Percentiles rank a stretch among this genome's conserved stretches.
Evolutionary conservation across 177 flowering plant genomes (phyloP).

Genomic region (Vitis hybrid): DNA sequence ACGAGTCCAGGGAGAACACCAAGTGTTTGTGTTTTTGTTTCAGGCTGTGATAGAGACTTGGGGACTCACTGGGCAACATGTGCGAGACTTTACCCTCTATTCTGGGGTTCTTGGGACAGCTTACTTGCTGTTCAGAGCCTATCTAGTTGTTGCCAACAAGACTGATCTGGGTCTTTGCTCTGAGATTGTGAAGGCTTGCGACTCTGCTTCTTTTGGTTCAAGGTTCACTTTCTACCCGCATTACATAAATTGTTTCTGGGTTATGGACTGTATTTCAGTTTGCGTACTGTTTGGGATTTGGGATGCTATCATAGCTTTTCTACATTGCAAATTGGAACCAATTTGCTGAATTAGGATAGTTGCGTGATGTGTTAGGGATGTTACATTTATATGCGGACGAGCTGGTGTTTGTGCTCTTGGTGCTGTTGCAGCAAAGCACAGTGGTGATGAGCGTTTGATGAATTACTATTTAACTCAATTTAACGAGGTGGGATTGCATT

Average conservation of each 20-base stretch:
- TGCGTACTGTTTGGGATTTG: too few species aligned
- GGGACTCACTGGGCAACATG: constrained; percentile 39
- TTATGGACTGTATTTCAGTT: too few species aligned
- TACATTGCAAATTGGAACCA: too few species aligned
- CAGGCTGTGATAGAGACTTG: constrained; percentile 79
- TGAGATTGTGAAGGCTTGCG: constrained; percentile 51
- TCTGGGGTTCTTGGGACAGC: constrained; percentile 60
- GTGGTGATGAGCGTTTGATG: constrained; percentile 39
- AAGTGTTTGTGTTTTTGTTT: constrained; percentile 17
- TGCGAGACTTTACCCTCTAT: constrained; percentile 55
- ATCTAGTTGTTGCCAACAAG: constrained; percentile 31
- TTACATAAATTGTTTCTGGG: neutral
- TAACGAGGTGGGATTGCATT: constrained; percentile 40
- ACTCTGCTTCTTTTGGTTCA: constrained; percentile 41
- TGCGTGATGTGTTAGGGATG: constrained; percentile 38
- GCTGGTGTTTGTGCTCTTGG: constrained; percentile 87
- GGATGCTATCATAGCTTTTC: too few species aligned
- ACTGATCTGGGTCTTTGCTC: constrained; percentile 43
- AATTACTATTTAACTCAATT: constrained; percentile 50
- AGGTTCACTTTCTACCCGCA: constrained; percentile 18
- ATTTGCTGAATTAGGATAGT: neutral
- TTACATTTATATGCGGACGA: constrained; percentile 78
- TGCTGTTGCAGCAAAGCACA: constrained; percentile 65
- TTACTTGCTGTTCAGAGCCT: constrained; percentile 52
- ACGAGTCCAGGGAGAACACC: neutral